Percentiles rank a stretch among this genome's conserved stretches.
Evolutionary conservation across 495 filamentous ascomycete species (phyloP).

Genomic region (Aspergillus diversus): DNA sequence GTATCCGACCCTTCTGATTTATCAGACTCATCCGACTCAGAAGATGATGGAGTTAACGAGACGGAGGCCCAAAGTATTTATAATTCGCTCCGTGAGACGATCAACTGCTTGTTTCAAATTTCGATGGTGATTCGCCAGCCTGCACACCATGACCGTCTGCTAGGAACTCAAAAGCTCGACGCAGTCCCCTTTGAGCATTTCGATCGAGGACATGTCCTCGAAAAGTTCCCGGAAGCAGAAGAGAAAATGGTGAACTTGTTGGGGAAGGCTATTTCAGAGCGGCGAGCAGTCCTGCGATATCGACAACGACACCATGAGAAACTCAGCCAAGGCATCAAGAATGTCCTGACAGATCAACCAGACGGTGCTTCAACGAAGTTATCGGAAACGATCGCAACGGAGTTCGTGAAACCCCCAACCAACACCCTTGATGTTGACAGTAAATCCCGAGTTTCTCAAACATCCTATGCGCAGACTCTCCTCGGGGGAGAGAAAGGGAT

Average conservation of each 20-base stretch:
- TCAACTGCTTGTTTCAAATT: conserved; percentile 27
- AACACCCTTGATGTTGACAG: not conserved
- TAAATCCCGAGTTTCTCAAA: not conserved
- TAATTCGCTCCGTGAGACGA: not conserved
- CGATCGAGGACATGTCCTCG: not conserved
- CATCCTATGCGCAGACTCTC: not conserved
- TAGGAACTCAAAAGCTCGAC: conserved; percentile 12
- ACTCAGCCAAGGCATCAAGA: conserved; percentile 16
- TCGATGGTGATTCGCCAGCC: conserved; percentile 32
- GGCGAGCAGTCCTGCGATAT: conserved; percentile 24
- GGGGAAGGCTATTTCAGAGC: conserved; percentile 13
- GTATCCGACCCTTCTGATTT: conserved; percentile 13
- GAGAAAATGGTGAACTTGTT: not conserved
- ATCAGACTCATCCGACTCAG: too few species aligned
- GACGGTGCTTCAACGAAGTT: not conserved
- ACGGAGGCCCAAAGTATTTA: too few species aligned
- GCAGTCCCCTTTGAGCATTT: not conserved
- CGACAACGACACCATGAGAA: conserved; percentile 26
- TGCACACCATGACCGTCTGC: conserved; percentile 25
- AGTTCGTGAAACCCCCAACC: not conserved
- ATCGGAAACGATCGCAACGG: not conserved
- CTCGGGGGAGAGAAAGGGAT: not conserved
- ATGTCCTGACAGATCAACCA: not conserved
- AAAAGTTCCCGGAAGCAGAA: not conserved
- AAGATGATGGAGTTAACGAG: too few species aligned